These are phyloP conservation scores for Ulvella scutata DNA, from an alignment of 139 green algal genomes.

Conservation along the genomic window DNA sequence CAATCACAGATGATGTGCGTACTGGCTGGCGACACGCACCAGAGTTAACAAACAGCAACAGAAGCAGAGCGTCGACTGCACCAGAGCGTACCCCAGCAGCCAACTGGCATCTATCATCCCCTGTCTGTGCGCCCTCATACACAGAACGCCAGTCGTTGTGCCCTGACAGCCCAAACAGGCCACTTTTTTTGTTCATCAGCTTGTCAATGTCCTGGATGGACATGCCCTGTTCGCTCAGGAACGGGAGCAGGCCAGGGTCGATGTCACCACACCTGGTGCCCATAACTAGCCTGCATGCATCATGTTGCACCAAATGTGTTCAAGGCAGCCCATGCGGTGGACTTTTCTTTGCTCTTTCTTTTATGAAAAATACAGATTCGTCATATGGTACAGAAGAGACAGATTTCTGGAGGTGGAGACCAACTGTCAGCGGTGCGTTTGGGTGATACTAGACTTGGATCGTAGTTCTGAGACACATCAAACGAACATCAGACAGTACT, in stretches of 20 bases:
- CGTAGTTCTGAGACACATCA: not conserved
- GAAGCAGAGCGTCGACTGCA: not conserved
- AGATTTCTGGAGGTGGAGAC: no score
- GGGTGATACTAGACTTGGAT: no score
- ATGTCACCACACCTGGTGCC: conserved; percentile 52
- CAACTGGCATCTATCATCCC: not conserved
- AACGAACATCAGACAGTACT: not conserved
- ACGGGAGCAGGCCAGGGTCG: conserved; percentile 41
- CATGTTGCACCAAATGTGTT: no score
- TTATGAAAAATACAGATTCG: no score
- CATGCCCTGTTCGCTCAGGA: conserved; percentile 19
- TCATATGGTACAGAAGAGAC: no score
- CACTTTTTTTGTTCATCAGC: conserved; percentile 69
- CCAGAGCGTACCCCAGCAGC: not conserved
- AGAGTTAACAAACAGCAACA: no score
- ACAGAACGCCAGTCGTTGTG: not conserved
- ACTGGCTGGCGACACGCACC: no score
- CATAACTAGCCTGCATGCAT: conserved; percentile 42
- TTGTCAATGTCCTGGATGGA: conserved; percentile 23
- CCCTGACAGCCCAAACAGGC: not conserved
- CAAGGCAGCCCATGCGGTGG: no score
- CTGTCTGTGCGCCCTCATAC: not conserved
- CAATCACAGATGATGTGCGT: no score
- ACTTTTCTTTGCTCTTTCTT: no score
- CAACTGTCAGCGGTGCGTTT: no score